These are phyloP conservation scores for Hirschioporus abietinus DNA, from an alignment of 768 basidiomycete genomes.

Conservation along the genomic window DNA sequence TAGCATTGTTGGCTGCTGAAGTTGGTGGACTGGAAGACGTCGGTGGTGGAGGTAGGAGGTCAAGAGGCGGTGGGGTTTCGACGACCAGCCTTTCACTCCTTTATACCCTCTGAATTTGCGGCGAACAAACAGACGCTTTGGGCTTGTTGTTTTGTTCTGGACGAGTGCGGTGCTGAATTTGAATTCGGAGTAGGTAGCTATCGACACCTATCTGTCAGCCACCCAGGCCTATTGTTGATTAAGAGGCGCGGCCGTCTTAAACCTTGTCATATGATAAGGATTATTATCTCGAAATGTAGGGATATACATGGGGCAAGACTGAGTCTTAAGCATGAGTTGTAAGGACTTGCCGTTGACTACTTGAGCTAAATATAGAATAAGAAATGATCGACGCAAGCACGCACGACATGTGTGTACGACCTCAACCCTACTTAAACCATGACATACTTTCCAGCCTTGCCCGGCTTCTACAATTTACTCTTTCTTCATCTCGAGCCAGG, in stretches of 20 bases:
- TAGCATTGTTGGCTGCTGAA: not conserved
- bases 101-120: not conserved
- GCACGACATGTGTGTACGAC: too few relatives aligned
- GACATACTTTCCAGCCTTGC: conserved; percentile 48
- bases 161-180: not conserved
- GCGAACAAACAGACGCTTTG: not conserved
- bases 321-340: too few relatives aligned
- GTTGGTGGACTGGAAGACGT: not conserved
- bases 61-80: not conserved
- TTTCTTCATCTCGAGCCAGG: conserved; percentile 67
- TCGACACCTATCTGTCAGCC: too few relatives aligned
- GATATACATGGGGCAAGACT: too few relatives aligned
- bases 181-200: too few relatives aligned
- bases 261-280: too few relatives aligned
- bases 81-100: not conserved
- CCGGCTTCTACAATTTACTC: conserved; percentile 55
- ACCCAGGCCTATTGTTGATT: too few relatives aligned
- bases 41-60: not conserved
- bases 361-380: too few relatives aligned
- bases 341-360: too few relatives aligned
- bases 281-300: too few relatives aligned
- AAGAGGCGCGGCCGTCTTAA: too few relatives aligned
- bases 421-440: conserved; percentile 9
- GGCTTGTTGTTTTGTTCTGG: not conserved
- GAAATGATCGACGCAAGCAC: not conserved